Evolutionary conservation across 805 yeast species (phyloP).

Genomic region (Ogataea glucozyma): DNA sequence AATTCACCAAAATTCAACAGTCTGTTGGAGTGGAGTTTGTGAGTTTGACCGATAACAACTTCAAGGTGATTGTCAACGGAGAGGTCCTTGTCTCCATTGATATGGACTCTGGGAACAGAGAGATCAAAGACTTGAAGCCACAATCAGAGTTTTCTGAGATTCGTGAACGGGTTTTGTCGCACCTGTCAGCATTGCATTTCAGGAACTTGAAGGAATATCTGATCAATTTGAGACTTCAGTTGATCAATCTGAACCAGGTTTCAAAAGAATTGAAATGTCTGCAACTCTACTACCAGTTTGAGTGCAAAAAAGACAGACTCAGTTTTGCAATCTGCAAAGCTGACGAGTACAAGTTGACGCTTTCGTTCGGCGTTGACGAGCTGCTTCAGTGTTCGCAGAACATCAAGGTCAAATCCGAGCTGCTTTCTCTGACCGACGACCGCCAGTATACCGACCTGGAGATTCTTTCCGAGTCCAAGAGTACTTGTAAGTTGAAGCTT

Average conservation of each 20-base stretch:
- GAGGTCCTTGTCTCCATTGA: slow-evolving; percentile 12
- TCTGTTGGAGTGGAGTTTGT: slow-evolving; percentile 14
- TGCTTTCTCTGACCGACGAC: slow-evolving; percentile 4
- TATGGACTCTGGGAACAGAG: slow-evolving; percentile 7
- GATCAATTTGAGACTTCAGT: neutral
- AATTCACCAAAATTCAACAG: slow-evolving; percentile 18
- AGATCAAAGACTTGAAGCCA: neutral
- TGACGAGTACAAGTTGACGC: slow-evolving; percentile 14
- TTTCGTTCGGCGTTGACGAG: slow-evolving; percentile 10
- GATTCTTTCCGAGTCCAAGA: slow-evolving; percentile 10
- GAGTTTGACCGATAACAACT: slow-evolving; percentile 2
- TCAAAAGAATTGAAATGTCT: slow-evolving; percentile 16
- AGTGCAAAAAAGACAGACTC: slow-evolving; percentile 2
- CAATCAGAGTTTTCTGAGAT: slow-evolving; percentile 8
- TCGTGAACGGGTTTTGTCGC: neutral
- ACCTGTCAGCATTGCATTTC: neutral
- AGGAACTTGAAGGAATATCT: slow-evolving; percentile 14
- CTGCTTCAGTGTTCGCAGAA: slow-evolving; percentile 11
- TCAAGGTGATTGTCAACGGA: slow-evolving; percentile 8
- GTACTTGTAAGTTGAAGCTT: slow-evolving; percentile 7
- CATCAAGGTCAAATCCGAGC: slow-evolving; percentile 9
- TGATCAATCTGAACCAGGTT: slow-evolving; percentile 11
- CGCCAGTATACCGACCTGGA: neutral
- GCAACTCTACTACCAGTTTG: slow-evolving; percentile 14
- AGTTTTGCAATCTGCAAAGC: slow-evolving; percentile 12